phyloP scores from a whole-genome alignment of 306 rosid species.

The Lotus japonicus region DNA sequence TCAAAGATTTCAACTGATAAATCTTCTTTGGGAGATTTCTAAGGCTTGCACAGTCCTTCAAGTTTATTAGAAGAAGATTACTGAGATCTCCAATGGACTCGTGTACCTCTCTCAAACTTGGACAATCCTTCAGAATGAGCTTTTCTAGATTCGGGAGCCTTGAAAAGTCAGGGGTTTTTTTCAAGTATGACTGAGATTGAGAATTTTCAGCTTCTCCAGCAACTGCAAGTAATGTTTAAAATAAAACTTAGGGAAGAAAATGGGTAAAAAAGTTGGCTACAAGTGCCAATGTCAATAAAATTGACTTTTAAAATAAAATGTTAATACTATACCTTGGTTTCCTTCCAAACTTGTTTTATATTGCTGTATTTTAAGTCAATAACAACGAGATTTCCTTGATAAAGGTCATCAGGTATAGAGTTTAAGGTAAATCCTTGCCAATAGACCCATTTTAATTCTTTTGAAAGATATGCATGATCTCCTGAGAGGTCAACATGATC shows the following conservation, averaged over 20 bases:
- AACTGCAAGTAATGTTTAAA: background rate
- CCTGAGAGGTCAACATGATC: conserved; percentile 11
- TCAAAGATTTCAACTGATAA: conserved; percentile 27
- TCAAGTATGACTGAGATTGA: too few relatives aligned
- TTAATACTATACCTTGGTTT: conserved; percentile 20
- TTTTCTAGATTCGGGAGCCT: conserved; percentile 28
- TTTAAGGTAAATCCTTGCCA: background rate
- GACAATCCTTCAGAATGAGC: conserved; percentile 18
- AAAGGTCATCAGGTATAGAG: conserved; percentile 19
- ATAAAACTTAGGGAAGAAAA: background rate
- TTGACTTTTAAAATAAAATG: background rate
- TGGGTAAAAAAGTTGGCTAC: background rate
- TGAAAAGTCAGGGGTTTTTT: conserved; percentile 4
- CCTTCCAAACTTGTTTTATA: conserved; percentile 25
- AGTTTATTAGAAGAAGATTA: background rate
- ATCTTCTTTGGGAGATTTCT: background rate
- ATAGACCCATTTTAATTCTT: conserved; percentile 13
- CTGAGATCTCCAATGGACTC: conserved; percentile 19
- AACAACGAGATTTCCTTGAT: conserved; percentile 18
- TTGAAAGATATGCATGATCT: conserved; percentile 20
- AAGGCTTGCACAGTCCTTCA: conserved; percentile 14
- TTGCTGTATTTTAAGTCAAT: conserved; percentile 25
- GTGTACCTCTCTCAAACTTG: conserved; percentile 15
- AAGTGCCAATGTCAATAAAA: background rate
- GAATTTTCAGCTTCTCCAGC: conserved; percentile 8